Percentiles rank a stretch among this genome's conserved stretches.
phyloP scores from a whole-genome alignment of 495 filamentous ascomycete species.

The Podospora comata region DNA sequence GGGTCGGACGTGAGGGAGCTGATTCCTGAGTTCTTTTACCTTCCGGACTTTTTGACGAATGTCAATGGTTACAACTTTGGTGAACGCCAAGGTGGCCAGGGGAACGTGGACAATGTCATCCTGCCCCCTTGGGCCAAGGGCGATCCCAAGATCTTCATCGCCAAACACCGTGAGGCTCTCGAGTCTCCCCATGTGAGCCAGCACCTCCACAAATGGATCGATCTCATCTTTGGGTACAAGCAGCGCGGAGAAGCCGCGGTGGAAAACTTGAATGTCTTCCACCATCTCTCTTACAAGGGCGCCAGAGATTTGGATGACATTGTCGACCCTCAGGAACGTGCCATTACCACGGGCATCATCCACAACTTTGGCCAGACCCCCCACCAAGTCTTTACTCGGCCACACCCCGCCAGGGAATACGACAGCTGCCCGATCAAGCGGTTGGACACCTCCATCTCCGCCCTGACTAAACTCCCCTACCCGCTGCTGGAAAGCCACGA shows the following conservation, averaged over 20 bases:
- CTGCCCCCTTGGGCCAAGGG: slow-evolving; percentile 96
- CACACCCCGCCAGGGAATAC: slow-evolving; percentile 72
- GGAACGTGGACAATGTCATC: slow-evolving; percentile 75
- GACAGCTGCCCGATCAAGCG: slow-evolving; percentile 57
- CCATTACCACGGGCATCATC: slow-evolving; percentile 89
- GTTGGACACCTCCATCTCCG: slow-evolving; percentile 74
- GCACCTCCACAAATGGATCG: slow-evolving; percentile 91
- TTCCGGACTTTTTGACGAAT: slow-evolving; percentile 90
- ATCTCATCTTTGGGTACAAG: slow-evolving; percentile 91
- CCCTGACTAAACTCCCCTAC: slow-evolving; percentile 75
- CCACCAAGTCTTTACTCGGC: slow-evolving; percentile 82
- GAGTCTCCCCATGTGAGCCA: slow-evolving; percentile 93
- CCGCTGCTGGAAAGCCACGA: slow-evolving; percentile 80
- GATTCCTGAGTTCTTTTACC: slow-evolving; percentile 94
- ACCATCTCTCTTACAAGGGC: slow-evolving; percentile 90
- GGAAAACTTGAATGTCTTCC: slow-evolving; percentile 92
- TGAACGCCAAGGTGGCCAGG: slow-evolving; percentile 70
- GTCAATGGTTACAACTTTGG: slow-evolving; percentile 94
- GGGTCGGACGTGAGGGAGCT: slow-evolving; percentile 92
- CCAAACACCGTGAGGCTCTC: slow-evolving; percentile 88
- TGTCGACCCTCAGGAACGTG: slow-evolving; percentile 75
- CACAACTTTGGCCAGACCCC: slow-evolving; percentile 99
- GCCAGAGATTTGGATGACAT: slow-evolving; percentile 91
- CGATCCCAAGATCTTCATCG: slow-evolving; percentile 91
- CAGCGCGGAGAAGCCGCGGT: slow-evolving; percentile 91